Evolutionary conservation across 768 basidiomycete species (phyloP).

Genomic region (Xerocomellus chrysenteron): DNA sequence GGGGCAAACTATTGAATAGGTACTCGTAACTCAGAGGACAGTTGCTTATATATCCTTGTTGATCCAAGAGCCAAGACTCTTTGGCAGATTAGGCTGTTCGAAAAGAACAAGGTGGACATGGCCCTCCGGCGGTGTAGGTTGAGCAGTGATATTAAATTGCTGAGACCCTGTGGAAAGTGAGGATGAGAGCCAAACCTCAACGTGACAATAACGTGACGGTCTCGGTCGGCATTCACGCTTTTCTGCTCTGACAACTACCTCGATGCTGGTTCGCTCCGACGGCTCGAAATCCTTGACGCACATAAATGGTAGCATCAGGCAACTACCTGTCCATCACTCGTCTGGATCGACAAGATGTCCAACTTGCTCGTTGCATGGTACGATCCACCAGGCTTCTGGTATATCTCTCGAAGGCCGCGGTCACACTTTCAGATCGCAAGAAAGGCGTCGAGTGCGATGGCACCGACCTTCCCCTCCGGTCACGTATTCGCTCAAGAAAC

Average conservation of each 20-base stretch:
- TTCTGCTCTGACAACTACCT: conserved; percentile 91
- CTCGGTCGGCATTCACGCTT: conserved; percentile 41
- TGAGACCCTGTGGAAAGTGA: too few relatives aligned
- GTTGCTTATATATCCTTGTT: too few relatives aligned
- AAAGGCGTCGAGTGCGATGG: conserved; percentile 35
- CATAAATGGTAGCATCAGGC: conserved; percentile 84
- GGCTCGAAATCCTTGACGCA: conserved; percentile 74
- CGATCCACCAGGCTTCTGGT: conserved; percentile 49
- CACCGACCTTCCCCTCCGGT: conserved; percentile 52
- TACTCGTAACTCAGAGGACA: too few relatives aligned
- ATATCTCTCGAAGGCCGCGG: conserved; percentile 20
- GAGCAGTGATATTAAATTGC: too few relatives aligned
- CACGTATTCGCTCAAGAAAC: conserved; percentile 65
- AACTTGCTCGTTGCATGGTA: conserved; percentile 78
- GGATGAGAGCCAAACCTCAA: too few relatives aligned
- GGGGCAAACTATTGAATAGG: too few relatives aligned
- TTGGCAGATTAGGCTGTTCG: too few relatives aligned
- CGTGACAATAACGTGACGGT: too few relatives aligned
- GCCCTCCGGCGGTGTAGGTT: too few relatives aligned
- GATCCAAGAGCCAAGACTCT: too few relatives aligned
- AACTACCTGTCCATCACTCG: conserved; percentile 68
- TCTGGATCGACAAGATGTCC: conserved; percentile 80
- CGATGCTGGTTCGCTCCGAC: conserved; percentile 66
- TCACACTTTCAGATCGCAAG: conserved; percentile 25
- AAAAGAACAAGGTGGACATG: too few relatives aligned